A percentile compares a stretch with the other conserved stretches of the same genome.
Evolutionary conservation across 257 asterid genomes (phyloP).

Genomic region (Penstemon barbatus): DNA sequence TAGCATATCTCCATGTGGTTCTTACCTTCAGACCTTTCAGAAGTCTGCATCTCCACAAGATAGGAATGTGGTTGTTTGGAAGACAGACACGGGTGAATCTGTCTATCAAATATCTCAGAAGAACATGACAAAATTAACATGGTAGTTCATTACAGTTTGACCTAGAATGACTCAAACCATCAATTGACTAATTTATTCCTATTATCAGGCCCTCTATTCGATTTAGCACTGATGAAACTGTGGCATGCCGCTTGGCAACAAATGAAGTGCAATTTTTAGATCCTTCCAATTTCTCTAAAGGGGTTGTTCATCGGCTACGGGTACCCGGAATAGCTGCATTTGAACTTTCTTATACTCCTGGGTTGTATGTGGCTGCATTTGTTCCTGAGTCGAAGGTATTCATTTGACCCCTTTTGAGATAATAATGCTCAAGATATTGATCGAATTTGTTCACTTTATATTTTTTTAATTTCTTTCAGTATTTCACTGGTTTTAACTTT

Average conservation of each 20-base stretch:
- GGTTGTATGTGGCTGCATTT: constrained; percentile 71
- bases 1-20: constrained; percentile 77
- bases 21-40: constrained; percentile 85
- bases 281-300: constrained; percentile 70
- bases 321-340: constrained; percentile 83
- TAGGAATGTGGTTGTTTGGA: constrained; percentile 80
- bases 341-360: constrained; percentile 82
- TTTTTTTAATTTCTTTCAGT: constrained; percentile 4
- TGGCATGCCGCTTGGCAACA: constrained; percentile 81
- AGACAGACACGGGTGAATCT: constrained; percentile 61
- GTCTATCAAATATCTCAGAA: constrained; percentile 69
- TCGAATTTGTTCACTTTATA: not conserved
- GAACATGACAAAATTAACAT: constrained; percentile 80
- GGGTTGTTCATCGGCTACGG: constrained; percentile 68
- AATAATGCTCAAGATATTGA: not conserved
- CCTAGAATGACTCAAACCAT: constrained; percentile 5
- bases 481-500: not conserved
- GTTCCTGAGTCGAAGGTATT: constrained; percentile 94
- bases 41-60: constrained; percentile 67
- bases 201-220: constrained; percentile 69
- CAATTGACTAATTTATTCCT: constrained; percentile 22
- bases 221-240: constrained; percentile 73
- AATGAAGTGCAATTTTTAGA: constrained; percentile 89
- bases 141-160: constrained; percentile 46
- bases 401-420: not conserved